Evolutionary conservation across 2,329 filamentous ascomycete species (phyloP).

Genomic region (Corynespora cassiicola): DNA sequence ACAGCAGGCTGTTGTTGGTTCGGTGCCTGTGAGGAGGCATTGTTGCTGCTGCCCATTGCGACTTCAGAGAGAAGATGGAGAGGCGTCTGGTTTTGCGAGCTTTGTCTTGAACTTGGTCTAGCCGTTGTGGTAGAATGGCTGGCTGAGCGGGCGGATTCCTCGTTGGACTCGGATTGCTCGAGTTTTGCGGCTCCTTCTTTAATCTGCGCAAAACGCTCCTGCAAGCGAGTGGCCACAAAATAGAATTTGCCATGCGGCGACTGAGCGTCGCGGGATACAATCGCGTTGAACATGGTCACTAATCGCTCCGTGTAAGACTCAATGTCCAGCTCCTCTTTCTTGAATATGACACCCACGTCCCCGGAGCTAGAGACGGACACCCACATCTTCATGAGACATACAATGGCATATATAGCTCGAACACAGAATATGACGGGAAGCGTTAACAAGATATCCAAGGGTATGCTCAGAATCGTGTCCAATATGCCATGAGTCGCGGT

Average conservation of each 20-base stretch:
- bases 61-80: slow-evolving; percentile 48
- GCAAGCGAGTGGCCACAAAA: slow-evolving; percentile 52
- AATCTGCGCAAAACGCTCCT: slow-evolving; percentile 52
- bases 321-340: slow-evolving; percentile 54
- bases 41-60: slow-evolving; percentile 44
- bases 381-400: slow-evolving; percentile 67
- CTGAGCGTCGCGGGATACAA: slow-evolving; percentile 48
- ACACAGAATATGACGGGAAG: slow-evolving; percentile 58
- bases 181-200: slow-evolving; percentile 48
- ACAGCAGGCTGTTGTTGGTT: slow-evolving; percentile 8
- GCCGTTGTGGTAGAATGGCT: slow-evolving; percentile 18
- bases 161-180: slow-evolving; percentile 30
- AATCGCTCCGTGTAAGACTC: slow-evolving; percentile 55
- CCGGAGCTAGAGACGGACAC: slow-evolving; percentile 59
- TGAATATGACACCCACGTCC: slow-evolving; percentile 58
- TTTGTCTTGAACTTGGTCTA: slow-evolving; percentile 26
- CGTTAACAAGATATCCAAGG: slow-evolving; percentile 50
- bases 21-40: slow-evolving; percentile 9
- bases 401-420: slow-evolving; percentile 62
- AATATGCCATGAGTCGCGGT: slow-evolving; percentile 55
- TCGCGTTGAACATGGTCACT: slow-evolving; percentile 53
- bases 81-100: slow-evolving; percentile 42
- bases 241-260: slow-evolving; percentile 56
- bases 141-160: slow-evolving; percentile 24
- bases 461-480: slow-evolving; percentile 56